A percentile compares a stretch with the other conserved stretches of the same genome.
Conservation (phyloP, 1,284 basidiomycete genomes). For the Cryptococcus maquisensis region DNA sequence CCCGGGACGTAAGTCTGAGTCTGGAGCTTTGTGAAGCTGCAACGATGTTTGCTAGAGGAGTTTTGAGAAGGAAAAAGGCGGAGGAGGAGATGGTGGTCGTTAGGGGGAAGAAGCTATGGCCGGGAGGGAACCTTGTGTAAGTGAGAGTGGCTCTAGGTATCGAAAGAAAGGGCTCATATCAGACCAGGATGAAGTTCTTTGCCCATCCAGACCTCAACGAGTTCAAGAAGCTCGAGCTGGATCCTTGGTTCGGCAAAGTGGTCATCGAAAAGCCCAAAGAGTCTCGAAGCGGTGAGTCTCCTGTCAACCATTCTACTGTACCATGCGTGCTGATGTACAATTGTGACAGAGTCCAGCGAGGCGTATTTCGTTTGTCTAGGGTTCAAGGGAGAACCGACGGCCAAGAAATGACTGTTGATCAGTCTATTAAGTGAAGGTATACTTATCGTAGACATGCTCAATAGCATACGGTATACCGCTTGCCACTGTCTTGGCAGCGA, state of each 20-base stretch:
- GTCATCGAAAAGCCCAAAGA: slow-evolving; percentile 45
- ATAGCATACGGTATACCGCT: too few relatives aligned
- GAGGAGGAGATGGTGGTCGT: slow-evolving; percentile 4
- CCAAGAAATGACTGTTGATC: too few relatives aligned
- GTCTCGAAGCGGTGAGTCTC: slow-evolving; percentile 34
- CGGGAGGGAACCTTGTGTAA: slow-evolving; percentile 45
- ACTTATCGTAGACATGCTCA: too few relatives aligned
- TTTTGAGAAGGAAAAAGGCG: slow-evolving; percentile 2
- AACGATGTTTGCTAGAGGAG: slow-evolving; percentile 33
- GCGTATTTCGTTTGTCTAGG: slow-evolving; percentile 49
- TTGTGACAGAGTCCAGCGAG: slow-evolving; percentile 41
- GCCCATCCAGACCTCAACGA: slow-evolving; percentile 43
- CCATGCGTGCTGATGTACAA: neutral
- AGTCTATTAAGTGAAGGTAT: too few relatives aligned
- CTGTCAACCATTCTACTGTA: neutral
- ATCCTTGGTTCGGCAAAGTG: slow-evolving; percentile 40
- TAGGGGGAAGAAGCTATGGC: slow-evolving; percentile 16
- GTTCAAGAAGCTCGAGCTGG: slow-evolving; percentile 37
- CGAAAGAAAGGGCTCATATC: neutral
- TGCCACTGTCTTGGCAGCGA: too few relatives aligned
- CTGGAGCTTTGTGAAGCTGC: slow-evolving; percentile 46
- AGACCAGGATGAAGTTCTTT: slow-evolving; percentile 44
- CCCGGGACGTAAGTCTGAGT: slow-evolving; percentile 41
- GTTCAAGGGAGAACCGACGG: slow-evolving; percentile 29
- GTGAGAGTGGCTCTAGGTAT: slow-evolving; percentile 10